phyloP scores from a whole-genome alignment of 2,329 filamentous ascomycete species.

The Botrytis paeoniae region DNA sequence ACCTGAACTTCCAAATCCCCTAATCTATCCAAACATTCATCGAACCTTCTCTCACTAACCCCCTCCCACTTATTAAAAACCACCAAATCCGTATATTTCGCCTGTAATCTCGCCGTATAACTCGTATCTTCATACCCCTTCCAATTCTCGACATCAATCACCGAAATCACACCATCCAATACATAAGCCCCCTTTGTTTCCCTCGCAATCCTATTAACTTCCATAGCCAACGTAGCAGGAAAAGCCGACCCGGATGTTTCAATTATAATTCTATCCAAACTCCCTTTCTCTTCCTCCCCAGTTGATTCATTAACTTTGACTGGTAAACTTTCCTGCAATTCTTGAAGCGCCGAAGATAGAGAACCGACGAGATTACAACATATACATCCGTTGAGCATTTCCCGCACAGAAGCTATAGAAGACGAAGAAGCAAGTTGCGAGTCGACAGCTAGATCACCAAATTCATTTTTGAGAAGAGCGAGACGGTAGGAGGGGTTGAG shows the following conservation, averaged over 20 bases:
- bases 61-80: conserved; percentile 73
- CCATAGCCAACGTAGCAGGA: conserved; percentile 68
- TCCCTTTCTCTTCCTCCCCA: conserved; percentile 36
- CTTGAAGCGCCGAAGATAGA: conserved; percentile 73
- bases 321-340: conserved; percentile 49
- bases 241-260: conserved; percentile 74
- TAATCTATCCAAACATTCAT: conserved; percentile 63
- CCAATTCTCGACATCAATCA: conserved; percentile 77
- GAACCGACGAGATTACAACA: conserved; percentile 98
- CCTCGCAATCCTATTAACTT: conserved; percentile 61
- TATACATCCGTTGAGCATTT: conserved; percentile 95
- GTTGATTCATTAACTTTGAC: not conserved
- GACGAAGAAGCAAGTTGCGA: conserved; percentile 81
- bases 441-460: conserved; percentile 91
- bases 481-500: conserved; percentile 74
- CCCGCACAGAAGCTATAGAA: conserved; percentile 84
- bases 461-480: conserved; percentile 96
- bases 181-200: conserved; percentile 56
- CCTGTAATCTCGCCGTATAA: conserved; percentile 70
- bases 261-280: conserved; percentile 79
- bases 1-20: conserved; percentile 63
- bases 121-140: conserved; percentile 69
- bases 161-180: conserved; percentile 67
- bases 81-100: conserved; percentile 68
- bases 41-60: conserved; percentile 58